Conservation (phyloP, 495 filamentous ascomycete genomes). For the Penicillium tannophilum region DNA sequence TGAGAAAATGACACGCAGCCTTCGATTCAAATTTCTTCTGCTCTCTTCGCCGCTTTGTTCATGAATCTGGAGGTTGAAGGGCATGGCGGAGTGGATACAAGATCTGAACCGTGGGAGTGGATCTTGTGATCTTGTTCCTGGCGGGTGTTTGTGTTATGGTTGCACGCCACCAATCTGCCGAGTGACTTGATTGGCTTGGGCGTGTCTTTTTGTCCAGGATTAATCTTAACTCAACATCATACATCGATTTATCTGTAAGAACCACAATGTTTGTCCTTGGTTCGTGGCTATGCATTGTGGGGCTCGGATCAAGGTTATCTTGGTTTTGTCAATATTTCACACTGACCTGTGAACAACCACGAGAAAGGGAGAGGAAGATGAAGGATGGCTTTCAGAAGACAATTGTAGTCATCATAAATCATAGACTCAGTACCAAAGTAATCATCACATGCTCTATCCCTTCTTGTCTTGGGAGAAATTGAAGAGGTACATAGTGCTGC, state of each 20-base stretch:
- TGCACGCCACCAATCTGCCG: background rate
- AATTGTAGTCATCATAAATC: too few relatives aligned
- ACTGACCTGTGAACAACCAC: too few relatives aligned
- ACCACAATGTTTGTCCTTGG: background rate
- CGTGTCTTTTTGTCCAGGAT: background rate
- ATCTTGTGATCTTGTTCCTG: background rate
- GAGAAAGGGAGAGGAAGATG: too few relatives aligned
- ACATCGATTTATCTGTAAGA: background rate
- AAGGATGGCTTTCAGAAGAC: too few relatives aligned
- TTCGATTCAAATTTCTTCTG: too few relatives aligned
- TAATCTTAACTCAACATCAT: background rate
- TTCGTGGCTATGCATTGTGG: background rate
- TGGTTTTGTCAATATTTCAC: too few relatives aligned
- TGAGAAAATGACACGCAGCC: background rate
- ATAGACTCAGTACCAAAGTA: too few relatives aligned
- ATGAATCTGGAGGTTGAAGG: background rate
- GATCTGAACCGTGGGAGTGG: background rate
- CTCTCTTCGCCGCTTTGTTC: too few relatives aligned
- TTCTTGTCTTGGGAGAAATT: too few relatives aligned
- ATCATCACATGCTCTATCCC: too few relatives aligned
- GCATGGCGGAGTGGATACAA: background rate
- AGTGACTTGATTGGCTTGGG: background rate
- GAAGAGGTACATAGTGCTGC: too few relatives aligned
- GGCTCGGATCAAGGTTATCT: too few relatives aligned
- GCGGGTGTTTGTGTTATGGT: background rate